Conservation (phyloP, 1,284 basidiomycete genomes). For the Ceratobasidium sp. region DNA sequence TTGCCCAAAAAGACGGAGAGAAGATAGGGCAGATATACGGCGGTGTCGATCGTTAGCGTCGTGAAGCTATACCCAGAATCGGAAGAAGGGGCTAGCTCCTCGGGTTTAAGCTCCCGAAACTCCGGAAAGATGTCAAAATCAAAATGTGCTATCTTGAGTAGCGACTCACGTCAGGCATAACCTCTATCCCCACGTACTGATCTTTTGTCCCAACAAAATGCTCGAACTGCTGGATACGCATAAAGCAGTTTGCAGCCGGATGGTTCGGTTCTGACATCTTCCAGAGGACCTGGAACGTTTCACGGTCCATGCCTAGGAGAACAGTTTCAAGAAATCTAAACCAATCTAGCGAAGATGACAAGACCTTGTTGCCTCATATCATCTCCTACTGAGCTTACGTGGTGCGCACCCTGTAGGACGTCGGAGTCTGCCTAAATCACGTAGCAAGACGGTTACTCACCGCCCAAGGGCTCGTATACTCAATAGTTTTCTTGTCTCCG, state of each 20-base stretch:
- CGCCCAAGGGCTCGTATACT: conserved; percentile 85
- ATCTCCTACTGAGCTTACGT: conserved; percentile 69
- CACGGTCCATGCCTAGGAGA: conserved; percentile 62
- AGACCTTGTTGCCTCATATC: conserved; percentile 68
- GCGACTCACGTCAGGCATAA: conserved; percentile 73
- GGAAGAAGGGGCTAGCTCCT: conserved; percentile 63
- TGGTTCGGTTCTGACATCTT: conserved; percentile 71
- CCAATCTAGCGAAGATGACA: conserved; percentile 41
- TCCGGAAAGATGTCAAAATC: conserved; percentile 53
- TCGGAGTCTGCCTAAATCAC: background rate
- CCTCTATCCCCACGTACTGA: conserved; percentile 59
- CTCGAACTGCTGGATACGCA: conserved; percentile 72
- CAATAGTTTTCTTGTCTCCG: conserved; percentile 74
- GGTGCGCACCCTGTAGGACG: conserved; percentile 71
- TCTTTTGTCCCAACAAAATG: conserved; percentile 65
- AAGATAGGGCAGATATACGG: conserved; percentile 77
- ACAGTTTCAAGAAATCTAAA: no score
- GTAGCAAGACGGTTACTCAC: conserved; percentile 62
- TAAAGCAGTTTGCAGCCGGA: conserved; percentile 70
- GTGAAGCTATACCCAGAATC: conserved; percentile 70
- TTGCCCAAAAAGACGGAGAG: conserved; percentile 70
- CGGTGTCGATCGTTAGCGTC: conserved; percentile 77
- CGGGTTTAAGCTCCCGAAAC: conserved; percentile 66
- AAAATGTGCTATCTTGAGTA: background rate
- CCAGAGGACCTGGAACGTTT: conserved; percentile 83